A percentile compares a stretch with the other conserved stretches of the same genome.
Conservation (phyloP, 345 rosid species). For the Salix udensis region DNA sequence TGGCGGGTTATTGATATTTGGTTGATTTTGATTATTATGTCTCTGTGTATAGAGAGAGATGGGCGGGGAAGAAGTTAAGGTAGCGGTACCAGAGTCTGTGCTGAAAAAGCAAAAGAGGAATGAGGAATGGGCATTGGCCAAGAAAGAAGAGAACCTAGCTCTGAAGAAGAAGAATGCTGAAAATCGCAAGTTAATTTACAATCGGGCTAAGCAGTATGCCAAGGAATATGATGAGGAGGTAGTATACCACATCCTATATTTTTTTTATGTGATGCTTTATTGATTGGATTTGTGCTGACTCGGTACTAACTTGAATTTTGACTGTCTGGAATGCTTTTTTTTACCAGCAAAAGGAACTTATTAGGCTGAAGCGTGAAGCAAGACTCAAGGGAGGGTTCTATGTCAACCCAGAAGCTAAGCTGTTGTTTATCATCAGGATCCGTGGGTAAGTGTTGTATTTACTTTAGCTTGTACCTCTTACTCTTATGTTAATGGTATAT, state of each 20-base stretch:
- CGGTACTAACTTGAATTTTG: background rate
- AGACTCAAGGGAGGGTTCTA: conserved; percentile 85
- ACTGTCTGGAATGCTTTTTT: background rate
- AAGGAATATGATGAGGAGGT: conserved; percentile 61
- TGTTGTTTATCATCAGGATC: conserved; percentile 69
- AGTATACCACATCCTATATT: background rate
- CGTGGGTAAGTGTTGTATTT: conserved; percentile 20
- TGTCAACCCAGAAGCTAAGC: conserved; percentile 88
- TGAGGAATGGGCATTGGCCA: conserved; percentile 60
- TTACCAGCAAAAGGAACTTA: conserved; percentile 56
- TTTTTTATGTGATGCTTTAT: background rate
- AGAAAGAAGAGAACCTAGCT: conserved; percentile 40
- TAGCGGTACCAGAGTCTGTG: conserved; percentile 68
- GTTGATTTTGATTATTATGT: background rate
- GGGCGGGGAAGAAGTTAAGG: conserved; percentile 46
- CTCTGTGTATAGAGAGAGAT: conserved; percentile 24
- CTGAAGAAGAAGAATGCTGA: conserved; percentile 51
- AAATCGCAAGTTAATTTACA: conserved; percentile 53
- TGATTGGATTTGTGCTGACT: background rate
- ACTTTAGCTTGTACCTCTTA: background rate
- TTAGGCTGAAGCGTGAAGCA: conserved; percentile 72
- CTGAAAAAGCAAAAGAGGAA: conserved; percentile 76
- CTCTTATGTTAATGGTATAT: background rate
- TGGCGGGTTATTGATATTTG: background rate
- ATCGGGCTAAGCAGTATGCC: conserved; percentile 54